Evolutionary conservation across 176 grass and related monocot species (phyloP).

Genomic region (Oryza nivara): DNA sequence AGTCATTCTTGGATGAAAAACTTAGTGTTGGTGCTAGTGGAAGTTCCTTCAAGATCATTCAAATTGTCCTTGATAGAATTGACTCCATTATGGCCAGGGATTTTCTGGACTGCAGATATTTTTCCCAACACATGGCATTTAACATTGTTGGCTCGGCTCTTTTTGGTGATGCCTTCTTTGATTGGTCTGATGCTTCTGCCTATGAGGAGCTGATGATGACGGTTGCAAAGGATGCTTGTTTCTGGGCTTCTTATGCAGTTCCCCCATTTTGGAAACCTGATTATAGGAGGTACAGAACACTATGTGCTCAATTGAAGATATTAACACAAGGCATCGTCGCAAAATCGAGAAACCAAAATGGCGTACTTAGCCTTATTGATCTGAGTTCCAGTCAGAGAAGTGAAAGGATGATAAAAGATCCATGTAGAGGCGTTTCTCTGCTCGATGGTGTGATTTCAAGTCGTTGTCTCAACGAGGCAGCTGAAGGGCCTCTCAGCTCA

Average conservation of each 20-base stretch:
- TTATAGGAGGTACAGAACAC: slow-evolving; percentile 72
- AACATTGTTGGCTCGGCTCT: slow-evolving; percentile 69
- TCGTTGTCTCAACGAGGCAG: slow-evolving; percentile 35
- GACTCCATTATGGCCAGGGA: slow-evolving; percentile 48
- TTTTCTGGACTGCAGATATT: slow-evolving; percentile 61
- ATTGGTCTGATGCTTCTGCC: slow-evolving; percentile 68
- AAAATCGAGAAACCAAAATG: slow-evolving; percentile 42
- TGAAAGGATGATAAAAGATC: slow-evolving; percentile 32
- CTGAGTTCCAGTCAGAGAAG: slow-evolving; percentile 33
- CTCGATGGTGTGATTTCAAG: slow-evolving; percentile 39
- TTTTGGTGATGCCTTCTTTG: slow-evolving; percentile 77
- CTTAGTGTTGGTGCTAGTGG: slow-evolving; percentile 12
- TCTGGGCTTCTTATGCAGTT: slow-evolving; percentile 86
- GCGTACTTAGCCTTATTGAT: slow-evolving; percentile 35
- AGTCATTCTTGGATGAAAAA: slow-evolving; percentile 70
- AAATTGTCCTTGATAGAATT: slow-evolving; percentile 52
- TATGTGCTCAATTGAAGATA: slow-evolving; percentile 60
- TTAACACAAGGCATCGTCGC: slow-evolving; percentile 68
- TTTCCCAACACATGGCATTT: slow-evolving; percentile 76
- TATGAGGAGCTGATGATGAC: slow-evolving; percentile 86
- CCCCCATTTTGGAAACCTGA: slow-evolving; percentile 78
- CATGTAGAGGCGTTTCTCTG: slow-evolving; percentile 28
- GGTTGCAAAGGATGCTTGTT: slow-evolving; percentile 82
- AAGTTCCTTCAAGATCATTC: slow-evolving; percentile 61
- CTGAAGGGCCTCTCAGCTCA: slow-evolving; percentile 47